Evolutionary conservation across 2,329 filamentous ascomycete genomes (phyloP), one percentile per base, ranked within the genome.

Genomic region (Aspergillus puulaauensis): DNA sequence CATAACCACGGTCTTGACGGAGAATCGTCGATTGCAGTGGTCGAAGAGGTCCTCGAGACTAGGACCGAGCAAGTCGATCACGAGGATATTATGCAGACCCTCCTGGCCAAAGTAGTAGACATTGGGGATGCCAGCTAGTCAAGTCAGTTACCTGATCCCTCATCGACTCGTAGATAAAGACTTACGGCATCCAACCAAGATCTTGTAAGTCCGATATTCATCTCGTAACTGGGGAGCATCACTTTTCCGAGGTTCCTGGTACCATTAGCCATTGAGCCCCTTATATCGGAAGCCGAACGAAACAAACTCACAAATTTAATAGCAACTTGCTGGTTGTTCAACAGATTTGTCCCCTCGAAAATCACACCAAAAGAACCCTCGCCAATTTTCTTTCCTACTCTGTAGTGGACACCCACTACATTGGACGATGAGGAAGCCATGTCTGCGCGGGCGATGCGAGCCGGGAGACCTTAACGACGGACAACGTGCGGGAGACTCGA

Each of bases 31-130:
- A 72, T 95, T 95, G 81, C 93, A 99, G 78, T 96, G 92, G 74
- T 99, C 93, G 74, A 99, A 99, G 19, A 99, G 85, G 73, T 99
- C 93, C 75, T 99, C 93, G 60, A 99, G 83, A 63, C 92, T 96
- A 52, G 93, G 93, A 15, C 93, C 93, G 24, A 99, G 87, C 43
- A 99, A 83, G 78, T 99, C 93, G 70, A 98, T 98, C 67, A 99
- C 93, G 51, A 99, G 88, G 67, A 98, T 98, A 80, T 99, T 98
- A 82, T 99, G 95, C 31, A 98, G 88, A 68, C 93, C 95, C 78
- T 98, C 93, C 75, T 99, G 95, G 62, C 95, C 95, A 68, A 98
- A 99, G 80, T 98, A 99, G 81, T 98, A 98, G 71, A 99, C 95
- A 85, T 98, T 98, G 70, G 95, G 95, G 68, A 99, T 98, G 70